Conservation (phyloP, 176 grass and related monocot genomes). For the Alloteropsis semialata region DNA sequence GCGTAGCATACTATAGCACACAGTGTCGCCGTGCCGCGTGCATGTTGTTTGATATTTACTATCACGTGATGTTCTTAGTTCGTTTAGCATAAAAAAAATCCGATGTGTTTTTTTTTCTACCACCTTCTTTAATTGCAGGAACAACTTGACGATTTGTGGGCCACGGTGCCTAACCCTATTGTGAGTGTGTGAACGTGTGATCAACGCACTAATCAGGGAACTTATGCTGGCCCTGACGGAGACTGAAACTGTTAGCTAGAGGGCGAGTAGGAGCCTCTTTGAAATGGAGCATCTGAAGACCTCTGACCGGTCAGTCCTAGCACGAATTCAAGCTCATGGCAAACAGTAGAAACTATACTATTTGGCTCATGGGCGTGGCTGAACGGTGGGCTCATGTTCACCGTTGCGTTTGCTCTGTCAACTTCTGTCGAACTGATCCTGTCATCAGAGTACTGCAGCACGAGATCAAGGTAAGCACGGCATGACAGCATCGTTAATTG, state of each 20-base stretch:
- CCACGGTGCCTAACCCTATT: neutral
- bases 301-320: neutral
- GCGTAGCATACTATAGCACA: too few relatives aligned
- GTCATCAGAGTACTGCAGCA: neutral
- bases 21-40: neutral
- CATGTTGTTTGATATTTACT: neutral
- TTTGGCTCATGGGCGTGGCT: neutral
- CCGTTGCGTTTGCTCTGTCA: neutral
- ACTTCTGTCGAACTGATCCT: neutral
- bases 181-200: neutral
- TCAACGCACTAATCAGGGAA: slow-evolving; percentile 8
- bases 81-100: neutral
- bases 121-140: slow-evolving; percentile 3
- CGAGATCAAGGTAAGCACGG: neutral
- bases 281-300: neutral
- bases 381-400: neutral
- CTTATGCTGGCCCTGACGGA: neutral
- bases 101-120: neutral
- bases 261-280: neutral
- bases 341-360: neutral
- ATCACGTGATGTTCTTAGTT: neutral
- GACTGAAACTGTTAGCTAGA: neutral
- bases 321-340: neutral
- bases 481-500: neutral
- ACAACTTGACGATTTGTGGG: slow-evolving; percentile 17